phyloP scores from a whole-genome alignment of 352 stramenopile genomes.

The Elongisporangium undulatum region DNA sequence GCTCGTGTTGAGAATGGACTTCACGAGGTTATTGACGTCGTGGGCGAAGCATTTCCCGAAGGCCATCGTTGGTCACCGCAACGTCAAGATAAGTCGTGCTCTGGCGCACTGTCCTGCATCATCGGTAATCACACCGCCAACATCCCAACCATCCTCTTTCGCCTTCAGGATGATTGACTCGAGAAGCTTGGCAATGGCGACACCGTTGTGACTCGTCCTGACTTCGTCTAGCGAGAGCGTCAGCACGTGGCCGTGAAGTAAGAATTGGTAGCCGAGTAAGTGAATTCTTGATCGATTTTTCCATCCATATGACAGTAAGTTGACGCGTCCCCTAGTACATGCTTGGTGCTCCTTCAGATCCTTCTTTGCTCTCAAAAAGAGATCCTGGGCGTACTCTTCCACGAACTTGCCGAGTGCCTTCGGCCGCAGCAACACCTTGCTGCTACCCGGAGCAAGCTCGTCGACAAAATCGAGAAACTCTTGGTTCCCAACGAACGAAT shows the following conservation, averaged over 20 bases:
- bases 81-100: constrained; percentile 10
- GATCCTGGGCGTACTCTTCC: too few relatives aligned
- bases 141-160: constrained; percentile 6
- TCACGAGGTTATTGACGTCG: constrained; percentile 16
- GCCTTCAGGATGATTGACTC: constrained; percentile 3
- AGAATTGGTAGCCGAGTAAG: constrained; percentile 4
- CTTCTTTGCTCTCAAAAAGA: too few relatives aligned
- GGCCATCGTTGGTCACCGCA: constrained; percentile 8
- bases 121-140: constrained; percentile 11
- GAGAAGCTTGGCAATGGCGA: constrained; percentile 6
- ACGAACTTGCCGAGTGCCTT: too few relatives aligned
- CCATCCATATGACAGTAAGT: constrained; percentile 10
- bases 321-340: too few relatives aligned
- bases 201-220: constrained; percentile 3
- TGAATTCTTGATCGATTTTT: constrained; percentile 7
- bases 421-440: too few relatives aligned
- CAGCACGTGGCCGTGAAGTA: constrained; percentile 3
- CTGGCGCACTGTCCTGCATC: constrained; percentile 7
- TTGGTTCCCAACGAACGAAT: too few relatives aligned
- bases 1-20: constrained; percentile 9
- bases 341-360: too few relatives aligned
- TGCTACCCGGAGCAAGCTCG: too few relatives aligned
- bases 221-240: constrained; percentile 4
- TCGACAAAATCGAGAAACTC: too few relatives aligned
- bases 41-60: constrained; percentile 12